A percentile compares a stretch with the other conserved stretches of the same genome.
Conservation (phyloP, 2,329 filamentous ascomycete genomes). For the Colletotrichum sp. region DNA sequence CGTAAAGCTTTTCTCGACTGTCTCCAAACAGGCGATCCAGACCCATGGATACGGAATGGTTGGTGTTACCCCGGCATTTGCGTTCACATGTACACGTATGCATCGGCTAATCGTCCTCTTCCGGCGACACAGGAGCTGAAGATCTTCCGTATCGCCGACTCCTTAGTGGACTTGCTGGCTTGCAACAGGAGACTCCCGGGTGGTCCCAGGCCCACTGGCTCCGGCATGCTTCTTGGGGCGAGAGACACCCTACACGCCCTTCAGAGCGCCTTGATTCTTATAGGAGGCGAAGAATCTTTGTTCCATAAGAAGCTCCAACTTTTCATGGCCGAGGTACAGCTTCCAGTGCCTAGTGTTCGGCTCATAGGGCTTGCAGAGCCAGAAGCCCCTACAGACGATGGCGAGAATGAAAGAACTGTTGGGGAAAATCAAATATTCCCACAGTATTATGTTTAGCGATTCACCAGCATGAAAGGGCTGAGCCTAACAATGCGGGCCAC, state of each 20-base stretch:
- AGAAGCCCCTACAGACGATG: background rate
- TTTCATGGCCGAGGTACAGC: background rate
- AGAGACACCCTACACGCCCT: background rate
- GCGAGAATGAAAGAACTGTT: background rate
- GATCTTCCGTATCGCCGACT: background rate
- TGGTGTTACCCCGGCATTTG: background rate
- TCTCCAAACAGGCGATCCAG: background rate
- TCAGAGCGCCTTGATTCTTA: background rate
- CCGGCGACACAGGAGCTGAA: background rate
- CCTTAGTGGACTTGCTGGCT: background rate
- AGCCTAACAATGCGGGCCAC: rapidly evolving
- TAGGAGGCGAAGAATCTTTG: background rate
- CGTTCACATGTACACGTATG: background rate
- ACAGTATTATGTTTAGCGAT: background rate
- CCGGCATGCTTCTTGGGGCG: background rate
- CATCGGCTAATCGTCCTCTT: rapidly evolving
- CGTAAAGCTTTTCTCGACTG: background rate
- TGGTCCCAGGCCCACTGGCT: background rate
- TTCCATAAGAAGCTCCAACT: background rate
- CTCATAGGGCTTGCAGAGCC: background rate
- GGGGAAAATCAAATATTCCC: background rate
- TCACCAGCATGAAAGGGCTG: background rate
- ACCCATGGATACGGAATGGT: background rate
- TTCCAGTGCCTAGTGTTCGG: background rate
- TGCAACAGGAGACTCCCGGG: background rate